Evolutionary conservation across 2,329 filamentous ascomycete genomes (phyloP), one percentile per base, ranked within the genome.

Genomic region (Penicillium sp.): DNA sequence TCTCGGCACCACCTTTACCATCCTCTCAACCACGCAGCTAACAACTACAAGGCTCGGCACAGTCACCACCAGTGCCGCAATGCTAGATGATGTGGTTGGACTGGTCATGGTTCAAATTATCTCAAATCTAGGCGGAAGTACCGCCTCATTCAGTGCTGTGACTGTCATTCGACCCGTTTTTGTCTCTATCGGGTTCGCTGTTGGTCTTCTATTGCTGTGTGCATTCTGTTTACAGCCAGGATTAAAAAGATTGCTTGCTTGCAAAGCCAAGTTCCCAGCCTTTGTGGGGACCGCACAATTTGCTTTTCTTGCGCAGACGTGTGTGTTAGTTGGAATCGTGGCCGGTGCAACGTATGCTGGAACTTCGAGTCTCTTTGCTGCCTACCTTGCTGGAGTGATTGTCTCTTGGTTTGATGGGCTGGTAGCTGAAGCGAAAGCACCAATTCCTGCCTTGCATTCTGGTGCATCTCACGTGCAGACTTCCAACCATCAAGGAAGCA

Each of bases 81-180:
- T 64, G 57, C 46, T 64, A 15, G 58, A 59, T 62, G 56, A 68
- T 50, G 66, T 68, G 41, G 67, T 70, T 2, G 89, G 89, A 0
- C 76, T 93, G 6, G 84, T 93, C 12, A 89, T 93, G 84, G 87
- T 91, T 0, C 85, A 90, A 63, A 82, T 93, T 46, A 87, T 94
- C 23, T 84, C 87, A 0, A 87, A 86, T 47, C 77, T 93, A 0
- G 81, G 88, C 73, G 54, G 70, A 46, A 64, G 60, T 45, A 53
- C 60, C 3, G 51, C 62, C 9, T 66, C 65, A 2, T 72, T 82
- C 59, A 72, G 62, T 40, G 69, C 73, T 2, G 61, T 74, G 6
- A 80, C 76, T 2, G 71, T 85, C 15, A 69, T 82, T 17, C 73
- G 84, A 35, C 82, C 83, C 0, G 69, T 86, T 2, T 73, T 80